These are phyloP conservation scores for Citrus maxima DNA, from an alignment of 345 rosid species.

Conservation along the genomic window DNA sequence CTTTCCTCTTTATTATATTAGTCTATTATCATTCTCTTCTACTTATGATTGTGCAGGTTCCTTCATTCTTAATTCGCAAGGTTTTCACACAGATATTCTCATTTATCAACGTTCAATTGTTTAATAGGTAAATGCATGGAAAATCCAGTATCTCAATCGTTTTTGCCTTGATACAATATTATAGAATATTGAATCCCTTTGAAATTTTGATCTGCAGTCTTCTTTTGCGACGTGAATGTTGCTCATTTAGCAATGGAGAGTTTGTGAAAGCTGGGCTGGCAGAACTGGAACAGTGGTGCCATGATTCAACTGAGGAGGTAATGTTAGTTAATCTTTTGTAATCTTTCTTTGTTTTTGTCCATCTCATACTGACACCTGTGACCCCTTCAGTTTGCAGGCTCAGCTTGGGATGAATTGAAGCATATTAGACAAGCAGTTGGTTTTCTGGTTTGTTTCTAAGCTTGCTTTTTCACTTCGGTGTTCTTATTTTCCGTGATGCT, in stretches of 20 bases:
- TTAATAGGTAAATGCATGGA: conserved; percentile 67
- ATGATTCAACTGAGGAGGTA: conserved; percentile 84
- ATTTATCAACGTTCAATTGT: conserved; percentile 89
- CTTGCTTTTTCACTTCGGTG: background rate
- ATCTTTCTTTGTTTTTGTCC: conserved; percentile 6
- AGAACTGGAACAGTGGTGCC: conserved; percentile 90
- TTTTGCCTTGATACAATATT: background rate
- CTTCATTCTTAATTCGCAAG: conserved; percentile 74
- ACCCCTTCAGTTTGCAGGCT: conserved; percentile 67
- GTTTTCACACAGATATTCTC: conserved; percentile 88
- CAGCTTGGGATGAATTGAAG: conserved; percentile 89
- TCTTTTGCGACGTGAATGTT: conserved; percentile 92
- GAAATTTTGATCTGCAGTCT: conserved; percentile 53
- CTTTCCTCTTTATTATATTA: background rate
- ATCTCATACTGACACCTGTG: conserved; percentile 13
- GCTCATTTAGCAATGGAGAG: conserved; percentile 98
- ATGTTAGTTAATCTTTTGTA: background rate
- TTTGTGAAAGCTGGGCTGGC: conserved; percentile 89
- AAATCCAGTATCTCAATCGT: conserved; percentile 19
- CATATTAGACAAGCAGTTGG: conserved; percentile 99
- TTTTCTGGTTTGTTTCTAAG: conserved; percentile 60
- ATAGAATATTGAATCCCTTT: background rate
- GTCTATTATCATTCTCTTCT: conserved; percentile 13
- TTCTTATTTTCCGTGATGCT: background rate
- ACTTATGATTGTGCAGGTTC: conserved; percentile 52